A percentile compares a stretch with the other conserved stretches of the same genome.
Conservation (phyloP, 306 rosid species). For the Boehmeria nivea region DNA sequence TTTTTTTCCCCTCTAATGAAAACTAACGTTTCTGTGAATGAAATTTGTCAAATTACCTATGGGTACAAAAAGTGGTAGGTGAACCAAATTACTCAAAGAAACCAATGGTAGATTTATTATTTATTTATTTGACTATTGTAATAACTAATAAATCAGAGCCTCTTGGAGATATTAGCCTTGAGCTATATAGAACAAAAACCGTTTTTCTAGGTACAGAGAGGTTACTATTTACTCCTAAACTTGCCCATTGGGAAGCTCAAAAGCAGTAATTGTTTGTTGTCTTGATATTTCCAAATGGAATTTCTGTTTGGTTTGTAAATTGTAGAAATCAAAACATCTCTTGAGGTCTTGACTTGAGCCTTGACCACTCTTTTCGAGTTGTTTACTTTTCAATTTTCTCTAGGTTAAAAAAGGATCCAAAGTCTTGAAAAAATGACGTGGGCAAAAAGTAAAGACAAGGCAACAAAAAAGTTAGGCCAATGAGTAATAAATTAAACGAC, state of each 20-base stretch:
- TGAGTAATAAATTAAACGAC: not conserved
- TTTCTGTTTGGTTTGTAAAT: too few relatives aligned
- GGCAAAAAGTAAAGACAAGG: not conserved
- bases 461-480: not conserved
- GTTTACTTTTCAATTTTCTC: not conserved
- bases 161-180: too few relatives aligned
- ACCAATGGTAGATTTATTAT: too few relatives aligned
- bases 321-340: too few relatives aligned
- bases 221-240: too few relatives aligned
- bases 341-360: not conserved
- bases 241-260: constrained; percentile 1
- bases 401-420: not conserved
- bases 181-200: not conserved
- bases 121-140: too few relatives aligned
- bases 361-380: not conserved
- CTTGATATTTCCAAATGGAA: not conserved
- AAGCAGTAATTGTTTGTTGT: not conserved
- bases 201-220: not conserved
- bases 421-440: constrained; percentile 2
- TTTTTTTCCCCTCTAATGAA: not conserved
- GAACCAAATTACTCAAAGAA: too few relatives aligned
- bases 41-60: too few relatives aligned
- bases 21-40: too few relatives aligned
- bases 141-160: too few relatives aligned
- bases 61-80: too few relatives aligned